Evolutionary conservation across 2,329 filamentous ascomycete genomes (phyloP).

Genomic region (Didymellaceae sp.): DNA sequence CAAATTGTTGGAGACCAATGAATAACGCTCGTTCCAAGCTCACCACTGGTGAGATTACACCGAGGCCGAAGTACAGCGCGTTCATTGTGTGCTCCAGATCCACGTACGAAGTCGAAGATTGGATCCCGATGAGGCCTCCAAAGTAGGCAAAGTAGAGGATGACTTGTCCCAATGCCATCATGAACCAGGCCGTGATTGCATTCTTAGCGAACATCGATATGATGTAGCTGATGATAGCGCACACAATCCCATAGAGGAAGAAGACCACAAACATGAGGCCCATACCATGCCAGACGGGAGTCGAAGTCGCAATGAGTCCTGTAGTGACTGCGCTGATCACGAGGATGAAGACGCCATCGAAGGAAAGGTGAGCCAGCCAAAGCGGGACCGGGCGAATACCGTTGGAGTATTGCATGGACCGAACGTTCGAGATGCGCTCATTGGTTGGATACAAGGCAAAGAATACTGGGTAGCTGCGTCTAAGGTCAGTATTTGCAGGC

Average conservation of each 20-base stretch:
- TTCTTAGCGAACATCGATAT: constrained; percentile 79
- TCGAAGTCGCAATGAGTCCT: constrained; percentile 64
- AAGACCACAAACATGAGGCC: constrained; percentile 82
- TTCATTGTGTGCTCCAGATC: constrained; percentile 29
- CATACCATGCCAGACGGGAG: constrained; percentile 71
- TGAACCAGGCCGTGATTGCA: constrained; percentile 70
- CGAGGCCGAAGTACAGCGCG: constrained; percentile 32
- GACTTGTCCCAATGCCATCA: constrained; percentile 76
- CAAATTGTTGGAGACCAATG: constrained; percentile 63
- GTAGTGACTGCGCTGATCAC: constrained; percentile 71
- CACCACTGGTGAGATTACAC: constrained; percentile 28
- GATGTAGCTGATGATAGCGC: constrained; percentile 76
- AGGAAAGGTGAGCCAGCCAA: constrained; percentile 80
- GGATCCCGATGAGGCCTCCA: constrained; percentile 32
- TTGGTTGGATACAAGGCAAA: constrained; percentile 84
- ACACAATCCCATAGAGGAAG: constrained; percentile 77
- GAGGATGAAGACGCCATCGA: constrained; percentile 78
- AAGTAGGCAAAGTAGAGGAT: constrained; percentile 55
- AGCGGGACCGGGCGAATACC: constrained; percentile 80
- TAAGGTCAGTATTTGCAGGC: constrained; percentile 57
- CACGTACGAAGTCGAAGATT: constrained; percentile 23
- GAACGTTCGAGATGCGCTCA: constrained; percentile 77
- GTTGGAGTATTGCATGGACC: constrained; percentile 86
- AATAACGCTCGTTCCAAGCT: constrained; percentile 27
- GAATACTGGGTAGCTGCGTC: constrained; percentile 78